Evolutionary conservation across 1,139 yeast species (phyloP).

Genomic region (Geotrichum siamense): DNA sequence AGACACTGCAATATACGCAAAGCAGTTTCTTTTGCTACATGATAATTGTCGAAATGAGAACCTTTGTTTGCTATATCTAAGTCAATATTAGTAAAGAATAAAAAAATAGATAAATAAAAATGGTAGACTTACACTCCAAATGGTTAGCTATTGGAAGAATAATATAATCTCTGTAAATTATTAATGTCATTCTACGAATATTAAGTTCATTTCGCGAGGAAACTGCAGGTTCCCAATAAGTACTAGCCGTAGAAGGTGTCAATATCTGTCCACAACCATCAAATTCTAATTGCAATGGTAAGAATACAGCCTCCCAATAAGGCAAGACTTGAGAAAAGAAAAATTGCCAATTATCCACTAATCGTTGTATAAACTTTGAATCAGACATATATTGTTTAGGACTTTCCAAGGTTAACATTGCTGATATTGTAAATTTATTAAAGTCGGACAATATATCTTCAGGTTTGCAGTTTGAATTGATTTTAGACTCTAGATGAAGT

Average conservation of each 20-base stretch:
- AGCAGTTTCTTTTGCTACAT: conserved; percentile 30
- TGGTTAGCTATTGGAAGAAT: conserved; percentile 36
- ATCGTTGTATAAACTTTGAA: conserved; percentile 27
- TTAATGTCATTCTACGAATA: conserved; percentile 32
- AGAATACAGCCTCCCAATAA: conserved; percentile 51
- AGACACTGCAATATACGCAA: conserved; percentile 49
- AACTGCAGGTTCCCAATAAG: conserved; percentile 37
- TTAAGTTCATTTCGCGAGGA: conserved; percentile 29
- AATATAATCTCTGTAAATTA: conserved; percentile 34
- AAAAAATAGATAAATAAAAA: not conserved
- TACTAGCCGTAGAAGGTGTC: conserved; percentile 30
- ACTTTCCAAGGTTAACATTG: conserved; percentile 40
- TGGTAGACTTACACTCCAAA: conserved; percentile 33
- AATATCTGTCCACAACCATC: conserved; percentile 37
- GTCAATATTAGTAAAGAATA: not conserved
- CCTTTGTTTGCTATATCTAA: conserved; percentile 12
- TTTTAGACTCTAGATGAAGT: conserved; percentile 41
- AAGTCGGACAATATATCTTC: conserved; percentile 40
- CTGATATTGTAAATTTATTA: conserved; percentile 42
- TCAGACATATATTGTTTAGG: conserved; percentile 22
- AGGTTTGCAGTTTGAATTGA: conserved; percentile 36
- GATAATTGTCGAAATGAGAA: conserved; percentile 20
- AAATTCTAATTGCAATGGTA: conserved; percentile 52
- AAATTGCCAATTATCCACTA: conserved; percentile 45
- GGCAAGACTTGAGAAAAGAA: conserved; percentile 50